Conservation (phyloP, 805 yeast species). For the Starmerella gropengiesseri region DNA sequence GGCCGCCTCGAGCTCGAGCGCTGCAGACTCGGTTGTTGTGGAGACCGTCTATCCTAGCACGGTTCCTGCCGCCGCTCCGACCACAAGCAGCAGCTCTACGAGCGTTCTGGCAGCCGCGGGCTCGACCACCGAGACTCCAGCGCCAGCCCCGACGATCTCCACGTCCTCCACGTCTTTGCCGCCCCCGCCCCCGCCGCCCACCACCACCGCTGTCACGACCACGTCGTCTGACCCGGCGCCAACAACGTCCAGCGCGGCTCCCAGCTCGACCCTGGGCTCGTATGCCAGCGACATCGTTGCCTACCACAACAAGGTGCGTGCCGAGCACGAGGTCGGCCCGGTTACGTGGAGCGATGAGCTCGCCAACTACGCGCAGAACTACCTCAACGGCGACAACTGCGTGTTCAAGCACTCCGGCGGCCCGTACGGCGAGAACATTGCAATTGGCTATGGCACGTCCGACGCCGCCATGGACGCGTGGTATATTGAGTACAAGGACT, state of each 20-base stretch:
- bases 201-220: constrained; percentile 20
- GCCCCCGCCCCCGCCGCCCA: constrained; percentile 22
- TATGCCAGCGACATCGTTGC: constrained; percentile 35
- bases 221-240: constrained; percentile 20
- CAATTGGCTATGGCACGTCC: constrained; percentile 48
- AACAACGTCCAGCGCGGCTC: constrained; percentile 19
- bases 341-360: constrained; percentile 45
- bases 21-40: not conserved
- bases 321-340: constrained; percentile 40
- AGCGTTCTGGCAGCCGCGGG: too few species aligned
- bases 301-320: constrained; percentile 52
- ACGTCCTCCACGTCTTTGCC: constrained; percentile 20
- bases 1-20: not conserved
- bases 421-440: constrained; percentile 66
- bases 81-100: not conserved
- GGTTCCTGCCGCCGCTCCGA: too few species aligned
- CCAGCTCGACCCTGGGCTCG: constrained; percentile 9
- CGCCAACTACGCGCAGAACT: constrained; percentile 45
- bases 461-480: constrained; percentile 56
- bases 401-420: constrained; percentile 54
- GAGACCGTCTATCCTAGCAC: not conserved
- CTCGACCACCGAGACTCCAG: constrained; percentile 1
- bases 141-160: constrained; percentile 3
- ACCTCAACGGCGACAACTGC: constrained; percentile 38
- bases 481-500: constrained; percentile 52